Evolutionary conservation across 2,329 filamentous ascomycete genomes (phyloP), one percentile per base, ranked within the genome.

Genomic region (Pestalotiopsis sp.): DNA sequence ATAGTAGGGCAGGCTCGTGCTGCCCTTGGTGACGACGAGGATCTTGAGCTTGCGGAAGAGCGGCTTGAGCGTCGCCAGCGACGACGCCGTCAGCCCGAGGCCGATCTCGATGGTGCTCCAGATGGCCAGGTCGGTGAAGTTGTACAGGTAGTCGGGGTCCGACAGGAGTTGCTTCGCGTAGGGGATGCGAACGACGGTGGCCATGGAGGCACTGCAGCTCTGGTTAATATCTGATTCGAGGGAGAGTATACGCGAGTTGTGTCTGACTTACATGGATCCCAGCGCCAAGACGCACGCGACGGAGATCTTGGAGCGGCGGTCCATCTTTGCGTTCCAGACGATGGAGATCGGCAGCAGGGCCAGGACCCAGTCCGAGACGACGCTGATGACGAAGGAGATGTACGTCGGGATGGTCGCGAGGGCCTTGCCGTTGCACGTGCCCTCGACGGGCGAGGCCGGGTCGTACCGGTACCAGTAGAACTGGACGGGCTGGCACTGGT

Each of bases 191-290:
- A 52, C 66, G 45, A 70, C 57, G 20, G 66, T 70, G 7, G 68
- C 68, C 25, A 68, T 63, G 4, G 68, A 70, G 9, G 68, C 68
- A 40, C 68, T 70, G 20, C 7, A 2, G 25, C 20, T 13, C 9
- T 5, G 31, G 38, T 62, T 1, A 62, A 7, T 9, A 59, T 6
- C 1, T 49, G 27, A 61, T 13, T 1, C 7, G 4, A 11, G 17
- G 3, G 23, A 66, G 3, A 12, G 40, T n/a, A 1, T 23, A 23
- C 20, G 20, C 20, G 20, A 23, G 20, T 11, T n/a, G 11, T 3
- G 14, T 60, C n/a, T 13, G 13, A 70, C 68, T n/a, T 23, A 70
- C 68, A 70, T 70, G 40, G 66, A 70, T n/a, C 68, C 68, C 6
- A 68, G 23, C 14, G 66, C 66, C 62, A 70, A 36, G 14, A 70